Conservation (phyloP, 1,139 yeast species). For the Taphrina pruni region DNA sequence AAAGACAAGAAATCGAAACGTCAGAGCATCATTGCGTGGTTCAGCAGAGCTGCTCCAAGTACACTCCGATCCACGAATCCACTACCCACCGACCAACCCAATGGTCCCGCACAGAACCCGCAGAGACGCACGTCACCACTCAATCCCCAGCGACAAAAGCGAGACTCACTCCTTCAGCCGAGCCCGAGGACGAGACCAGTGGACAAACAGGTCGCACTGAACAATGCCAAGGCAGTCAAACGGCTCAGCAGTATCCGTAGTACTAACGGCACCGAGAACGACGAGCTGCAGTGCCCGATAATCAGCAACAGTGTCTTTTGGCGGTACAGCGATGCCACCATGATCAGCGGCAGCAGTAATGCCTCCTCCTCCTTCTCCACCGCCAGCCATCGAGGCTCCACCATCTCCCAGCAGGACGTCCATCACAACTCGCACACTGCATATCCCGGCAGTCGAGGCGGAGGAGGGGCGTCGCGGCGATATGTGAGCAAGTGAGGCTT, state of each 20-base stretch:
- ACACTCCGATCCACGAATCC: background rate
- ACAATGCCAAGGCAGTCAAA: constrained; percentile 9
- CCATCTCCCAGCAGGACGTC: background rate
- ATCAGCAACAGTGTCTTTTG: constrained; percentile 1
- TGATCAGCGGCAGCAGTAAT: background rate
- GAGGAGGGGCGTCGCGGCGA: no score
- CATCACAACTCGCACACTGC: background rate
- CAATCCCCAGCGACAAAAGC: constrained; percentile 7
- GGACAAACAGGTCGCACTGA: background rate
- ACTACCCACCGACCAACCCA: background rate
- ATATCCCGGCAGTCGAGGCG: background rate
- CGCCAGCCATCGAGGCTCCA: background rate
- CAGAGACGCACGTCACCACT: background rate
- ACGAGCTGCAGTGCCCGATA: background rate
- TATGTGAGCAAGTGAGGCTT: no score
- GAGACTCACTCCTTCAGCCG: constrained; percentile 2
- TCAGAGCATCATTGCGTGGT: constrained; percentile 20
- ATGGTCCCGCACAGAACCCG: background rate
- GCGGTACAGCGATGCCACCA: constrained; percentile 21
- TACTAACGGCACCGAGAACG: background rate
- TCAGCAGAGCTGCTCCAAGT: background rate
- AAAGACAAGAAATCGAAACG: constrained; percentile 19
- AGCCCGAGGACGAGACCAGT: background rate
- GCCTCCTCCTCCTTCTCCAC: background rate
- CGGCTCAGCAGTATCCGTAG: background rate